Conservation (phyloP, 2,329 filamentous ascomycete species). For the Didymella arachidicola region DNA sequence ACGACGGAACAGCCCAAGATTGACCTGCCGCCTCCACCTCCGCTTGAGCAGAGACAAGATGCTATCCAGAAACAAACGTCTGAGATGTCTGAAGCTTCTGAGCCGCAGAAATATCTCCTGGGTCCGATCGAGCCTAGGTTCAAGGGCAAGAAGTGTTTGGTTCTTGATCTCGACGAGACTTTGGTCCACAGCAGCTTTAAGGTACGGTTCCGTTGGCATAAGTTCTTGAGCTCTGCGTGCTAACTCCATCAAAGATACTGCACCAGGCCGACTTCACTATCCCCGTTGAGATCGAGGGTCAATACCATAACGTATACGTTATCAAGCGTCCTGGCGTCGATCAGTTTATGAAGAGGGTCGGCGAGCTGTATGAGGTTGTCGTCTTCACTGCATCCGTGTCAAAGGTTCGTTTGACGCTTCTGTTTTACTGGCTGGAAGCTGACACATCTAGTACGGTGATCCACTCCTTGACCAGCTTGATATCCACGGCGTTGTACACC, state of each 20-base stretch:
- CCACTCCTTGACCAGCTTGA: constrained; percentile 95
- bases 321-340: constrained; percentile 99
- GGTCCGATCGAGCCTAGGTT: constrained; percentile 82
- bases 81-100: constrained; percentile 52
- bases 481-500: constrained; percentile 96
- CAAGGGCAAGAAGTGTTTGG: constrained; percentile 89
- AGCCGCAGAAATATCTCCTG: constrained; percentile 73
- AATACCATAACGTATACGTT: constrained; percentile 99
- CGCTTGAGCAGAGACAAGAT: constrained; percentile 56
- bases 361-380: constrained; percentile 96
- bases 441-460: constrained; percentile 79
- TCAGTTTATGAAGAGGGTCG: constrained; percentile 98
- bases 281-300: constrained; percentile 97
- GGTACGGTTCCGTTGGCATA: constrained; percentile 59
- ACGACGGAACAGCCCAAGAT: constrained; percentile 49
- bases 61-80: constrained; percentile 51
- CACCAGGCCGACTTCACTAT: constrained; percentile 99
- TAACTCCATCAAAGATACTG: constrained; percentile 72
- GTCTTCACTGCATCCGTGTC: constrained; percentile 98
- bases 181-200: constrained; percentile 99
- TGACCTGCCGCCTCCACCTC: constrained; percentile 65
- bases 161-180: constrained; percentile 95
- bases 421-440: constrained; percentile 10
- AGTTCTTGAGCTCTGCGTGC: background rate
- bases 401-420: constrained; percentile 67